phyloP scores from a whole-genome alignment of 2,329 filamentous ascomycete genomes.

The Penicillium sp. region DNA sequence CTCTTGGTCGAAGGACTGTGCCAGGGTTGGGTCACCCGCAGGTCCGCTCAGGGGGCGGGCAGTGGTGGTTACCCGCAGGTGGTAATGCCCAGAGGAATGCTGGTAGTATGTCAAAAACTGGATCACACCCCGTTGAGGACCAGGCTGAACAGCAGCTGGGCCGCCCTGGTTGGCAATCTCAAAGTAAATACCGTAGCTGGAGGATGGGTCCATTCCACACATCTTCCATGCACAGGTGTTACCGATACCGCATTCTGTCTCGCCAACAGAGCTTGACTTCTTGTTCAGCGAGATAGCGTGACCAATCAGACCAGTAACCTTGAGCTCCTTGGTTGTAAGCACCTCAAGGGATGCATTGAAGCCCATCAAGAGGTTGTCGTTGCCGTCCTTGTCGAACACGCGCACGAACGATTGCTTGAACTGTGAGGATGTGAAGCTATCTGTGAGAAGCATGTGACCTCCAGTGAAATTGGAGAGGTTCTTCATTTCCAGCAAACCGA shows the following conservation, averaged over 20 bases:
- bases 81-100: constrained; percentile 93
- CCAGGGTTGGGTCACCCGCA: constrained; percentile 88
- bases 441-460: constrained; percentile 96
- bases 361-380: constrained; percentile 94
- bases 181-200: constrained; percentile 96
- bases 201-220: constrained; percentile 92
- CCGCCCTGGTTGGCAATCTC: constrained; percentile 95
- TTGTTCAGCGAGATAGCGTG: constrained; percentile 97
- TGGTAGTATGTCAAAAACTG: constrained; percentile 99
- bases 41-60: constrained; percentile 88
- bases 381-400: constrained; percentile 93
- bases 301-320: constrained; percentile 95
- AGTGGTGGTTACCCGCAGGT: constrained; percentile 92
- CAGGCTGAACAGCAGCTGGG: constrained; percentile 78
- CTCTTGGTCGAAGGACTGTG: constrained; percentile 97
- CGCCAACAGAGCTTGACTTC: constrained; percentile 93
- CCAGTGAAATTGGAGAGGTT: constrained; percentile 93
- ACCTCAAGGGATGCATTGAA: constrained; percentile 97
- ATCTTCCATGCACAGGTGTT: constrained; percentile 99
- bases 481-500: constrained; percentile 97
- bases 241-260: constrained; percentile 96
- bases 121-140: constrained; percentile 89
- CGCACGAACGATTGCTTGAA: constrained; percentile 98
- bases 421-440: constrained; percentile 98
- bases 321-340: constrained; percentile 94